Base-by-base conservation (phyloP, 345 rosid genomes). In the Leavenworthia alabamica region DNA sequence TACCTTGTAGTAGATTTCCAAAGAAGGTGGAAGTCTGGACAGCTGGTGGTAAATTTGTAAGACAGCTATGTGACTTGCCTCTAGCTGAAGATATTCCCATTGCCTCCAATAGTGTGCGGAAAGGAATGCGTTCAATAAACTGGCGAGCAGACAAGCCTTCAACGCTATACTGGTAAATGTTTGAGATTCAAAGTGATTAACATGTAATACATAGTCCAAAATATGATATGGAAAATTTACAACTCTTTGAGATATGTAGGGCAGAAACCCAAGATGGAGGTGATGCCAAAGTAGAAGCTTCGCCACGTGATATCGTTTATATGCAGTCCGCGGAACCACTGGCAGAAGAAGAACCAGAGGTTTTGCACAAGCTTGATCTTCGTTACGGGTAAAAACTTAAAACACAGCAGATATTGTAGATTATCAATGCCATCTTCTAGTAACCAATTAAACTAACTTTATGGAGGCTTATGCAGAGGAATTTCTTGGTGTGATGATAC, bases 121-220 rank as follows among this genome's bases (percentile, higher is more conserved):
- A 81, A 76, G 97, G 99, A 37, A 87, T 83, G 94, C 88, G 99
- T 45, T 77, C 90, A 24, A 80, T 93, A 68, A 79, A 86, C 53
- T 93, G 99, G 99, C 89, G 99, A 78, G 81, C 95, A 65, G 99
- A 93, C 72, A 83, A 85, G 78, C 95, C 99, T 23, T 87, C 97
- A 22, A 81, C 82, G 15, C 68, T 93, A 4, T 93, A 86, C 81
- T 93, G 97, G 99, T 89, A 82, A 24, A 13, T 58, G 11, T 57
- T 44, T 14, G 45, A 16, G 41, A 63, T 24, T 41, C 28, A 46
- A 55, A 22, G 4, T 31, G 57, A 51, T 26, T 33, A 15, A 43
- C 23, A 17, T 33, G 54, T 60, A 4, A 3, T 26, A 36, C 29
- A 42, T 53, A 56, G 42, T 33, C 27, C 5, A 16, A 41, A 24